Percentiles rank a stretch among this genome's conserved stretches.
phyloP scores from a whole-genome alignment of 495 filamentous ascomycete genomes.

The Aspergillus baeticus region DNA sequence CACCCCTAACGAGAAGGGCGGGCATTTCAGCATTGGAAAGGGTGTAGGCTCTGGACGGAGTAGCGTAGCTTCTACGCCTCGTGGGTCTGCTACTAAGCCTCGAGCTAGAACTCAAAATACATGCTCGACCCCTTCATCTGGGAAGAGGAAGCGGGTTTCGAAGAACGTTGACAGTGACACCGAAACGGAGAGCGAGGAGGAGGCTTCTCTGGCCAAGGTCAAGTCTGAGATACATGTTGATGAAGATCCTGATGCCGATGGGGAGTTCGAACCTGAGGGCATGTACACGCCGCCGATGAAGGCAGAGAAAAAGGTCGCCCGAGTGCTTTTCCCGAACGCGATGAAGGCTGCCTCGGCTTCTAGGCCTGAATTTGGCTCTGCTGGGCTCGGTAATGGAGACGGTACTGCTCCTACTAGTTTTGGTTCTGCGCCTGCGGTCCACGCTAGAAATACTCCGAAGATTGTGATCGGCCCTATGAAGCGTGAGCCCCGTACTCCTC shows the following conservation, averaged over 20 bases:
- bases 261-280: neutral
- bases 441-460: neutral
- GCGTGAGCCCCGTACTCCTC: neutral
- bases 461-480: neutral
- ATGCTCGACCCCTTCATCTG: too few relatives aligned
- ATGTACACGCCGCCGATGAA: neutral
- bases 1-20: neutral
- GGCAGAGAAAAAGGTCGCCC: neutral
- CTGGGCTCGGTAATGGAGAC: too few relatives aligned
- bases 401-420: neutral
- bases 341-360: too few relatives aligned
- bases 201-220: neutral
- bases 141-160: too few relatives aligned
- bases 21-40: constrained; percentile 20
- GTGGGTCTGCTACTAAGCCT: neutral
- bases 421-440: neutral
- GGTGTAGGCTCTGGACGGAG: neutral
- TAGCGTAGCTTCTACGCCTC: constrained; percentile 10
- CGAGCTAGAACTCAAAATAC: neutral
- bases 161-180: too few relatives aligned
- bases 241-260: neutral
- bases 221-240: neutral
- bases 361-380: too few relatives aligned
- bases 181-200: too few relatives aligned
- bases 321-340: too few relatives aligned